These are phyloP conservation scores for Ramularia collo-cygni DNA, from an alignment of 2,329 filamentous ascomycete species.

Conservation along the genomic window DNA sequence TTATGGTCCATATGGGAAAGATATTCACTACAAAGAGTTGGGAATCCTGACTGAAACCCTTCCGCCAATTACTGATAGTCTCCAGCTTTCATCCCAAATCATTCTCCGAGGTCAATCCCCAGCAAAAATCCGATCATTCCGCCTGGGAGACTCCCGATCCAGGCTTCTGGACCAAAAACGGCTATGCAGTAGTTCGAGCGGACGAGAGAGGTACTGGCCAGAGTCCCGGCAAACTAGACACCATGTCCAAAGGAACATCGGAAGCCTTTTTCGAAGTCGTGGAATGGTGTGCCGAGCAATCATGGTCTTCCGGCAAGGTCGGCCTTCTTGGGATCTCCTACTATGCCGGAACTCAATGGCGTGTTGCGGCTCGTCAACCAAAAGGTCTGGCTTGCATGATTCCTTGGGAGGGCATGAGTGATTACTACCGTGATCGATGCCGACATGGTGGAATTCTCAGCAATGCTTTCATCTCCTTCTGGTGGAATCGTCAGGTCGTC, in stretches of 20 bases:
- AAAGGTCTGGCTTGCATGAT: slow-evolving; percentile 40
- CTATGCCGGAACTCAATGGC: slow-evolving; percentile 37
- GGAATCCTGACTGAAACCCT: slow-evolving; percentile 28
- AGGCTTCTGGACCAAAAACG: slow-evolving; percentile 27
- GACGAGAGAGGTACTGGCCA: slow-evolving; percentile 28
- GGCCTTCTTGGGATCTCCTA: slow-evolving; percentile 41
- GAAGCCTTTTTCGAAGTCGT: slow-evolving; percentile 43
- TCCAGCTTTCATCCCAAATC: slow-evolving; percentile 45
- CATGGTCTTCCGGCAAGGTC: slow-evolving; percentile 41
- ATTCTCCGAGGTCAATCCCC: slow-evolving; percentile 36
- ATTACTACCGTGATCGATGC: slow-evolving; percentile 44
- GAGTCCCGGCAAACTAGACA: slow-evolving; percentile 37
- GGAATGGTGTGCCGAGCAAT: slow-evolving; percentile 35
- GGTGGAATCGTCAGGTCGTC: slow-evolving; percentile 62
- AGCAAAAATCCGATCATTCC: slow-evolving; percentile 36
- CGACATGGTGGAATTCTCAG: slow-evolving; percentile 37
- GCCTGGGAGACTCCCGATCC: slow-evolving; percentile 42
- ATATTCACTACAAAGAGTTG: slow-evolving; percentile 56
- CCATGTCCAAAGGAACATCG: slow-evolving; percentile 40
- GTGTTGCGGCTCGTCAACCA: slow-evolving; percentile 37
- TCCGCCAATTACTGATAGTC: too few species aligned
- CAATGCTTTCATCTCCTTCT: slow-evolving; percentile 48
- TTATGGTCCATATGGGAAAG: slow-evolving; percentile 69
- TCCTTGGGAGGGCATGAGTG: slow-evolving; percentile 43
- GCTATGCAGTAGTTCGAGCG: slow-evolving; percentile 31